Evolutionary conservation across 108 stramenopile genomes (phyloP).

Genomic region (Cyclotella baltica): DNA sequence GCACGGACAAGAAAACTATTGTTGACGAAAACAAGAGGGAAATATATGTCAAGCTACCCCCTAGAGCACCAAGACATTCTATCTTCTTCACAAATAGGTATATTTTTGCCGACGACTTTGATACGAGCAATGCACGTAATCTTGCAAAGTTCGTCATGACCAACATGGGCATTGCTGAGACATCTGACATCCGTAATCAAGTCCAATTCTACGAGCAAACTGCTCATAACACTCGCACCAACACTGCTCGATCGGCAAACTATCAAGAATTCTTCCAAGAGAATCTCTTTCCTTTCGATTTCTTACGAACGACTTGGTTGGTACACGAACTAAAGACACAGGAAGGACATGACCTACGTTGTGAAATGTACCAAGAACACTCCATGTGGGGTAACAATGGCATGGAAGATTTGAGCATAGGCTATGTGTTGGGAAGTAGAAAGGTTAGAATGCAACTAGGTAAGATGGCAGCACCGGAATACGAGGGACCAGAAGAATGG

Average conservation of each 20-base stretch:
- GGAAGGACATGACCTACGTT: conserved; percentile 62
- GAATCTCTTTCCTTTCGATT: conserved; percentile 59
- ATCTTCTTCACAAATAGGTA: conserved; percentile 44
- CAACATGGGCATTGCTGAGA: conserved; percentile 42
- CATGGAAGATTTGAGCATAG: conserved; percentile 74
- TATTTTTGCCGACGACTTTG: conserved; percentile 10
- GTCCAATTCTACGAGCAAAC: conserved; percentile 59
- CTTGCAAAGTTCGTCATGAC: conserved; percentile 54
- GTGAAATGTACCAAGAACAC: conserved; percentile 85
- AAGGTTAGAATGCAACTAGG: conserved; percentile 45
- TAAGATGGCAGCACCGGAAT: conserved; percentile 40
- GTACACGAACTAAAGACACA: conserved; percentile 61
- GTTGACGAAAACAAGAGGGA: conserved; percentile 26
- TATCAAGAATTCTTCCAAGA: conserved; percentile 47
- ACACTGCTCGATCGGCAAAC: conserved; percentile 43
- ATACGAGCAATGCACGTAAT: conserved; percentile 33
- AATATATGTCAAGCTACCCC: conserved; percentile 31
- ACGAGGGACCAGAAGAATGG: conserved; percentile 52
- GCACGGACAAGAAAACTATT: conserved; percentile 37
- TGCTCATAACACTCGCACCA: conserved; percentile 34
- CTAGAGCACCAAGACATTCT: conserved; percentile 49
- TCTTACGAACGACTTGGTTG: conserved; percentile 53
- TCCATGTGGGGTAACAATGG: conserved; percentile 64
- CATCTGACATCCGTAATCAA: conserved; percentile 50
- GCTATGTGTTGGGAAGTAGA: conserved; percentile 58